Evolutionary conservation across 495 filamentous ascomycete species (phyloP).

Genomic region (Articulospora tetracladia): DNA sequence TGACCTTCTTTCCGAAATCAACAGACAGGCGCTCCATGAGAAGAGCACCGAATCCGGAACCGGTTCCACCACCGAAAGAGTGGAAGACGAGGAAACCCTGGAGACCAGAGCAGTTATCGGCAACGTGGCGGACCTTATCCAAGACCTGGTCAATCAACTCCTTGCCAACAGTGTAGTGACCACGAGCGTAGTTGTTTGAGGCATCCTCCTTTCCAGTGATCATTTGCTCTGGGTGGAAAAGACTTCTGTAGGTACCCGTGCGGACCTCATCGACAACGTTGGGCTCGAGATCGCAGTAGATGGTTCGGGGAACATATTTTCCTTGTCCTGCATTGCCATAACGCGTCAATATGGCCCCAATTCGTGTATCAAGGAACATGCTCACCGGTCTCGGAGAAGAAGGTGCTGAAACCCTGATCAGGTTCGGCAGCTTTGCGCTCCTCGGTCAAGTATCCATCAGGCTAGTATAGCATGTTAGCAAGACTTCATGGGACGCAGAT

Average conservation of each 20-base stretch:
- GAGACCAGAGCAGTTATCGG: constrained; percentile 94
- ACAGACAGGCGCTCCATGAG: constrained; percentile 96
- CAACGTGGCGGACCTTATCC: constrained; percentile 92
- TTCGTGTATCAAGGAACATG: constrained; percentile 2
- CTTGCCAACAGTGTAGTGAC: constrained; percentile 98
- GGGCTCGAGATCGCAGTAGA: constrained; percentile 99
- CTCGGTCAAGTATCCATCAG: constrained; percentile 97
- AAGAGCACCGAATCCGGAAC: constrained; percentile 96
- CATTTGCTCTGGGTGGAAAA: constrained; percentile 99
- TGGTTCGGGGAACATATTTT: constrained; percentile 98
- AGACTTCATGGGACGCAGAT: not conserved
- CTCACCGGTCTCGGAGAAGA: constrained; percentile 99
- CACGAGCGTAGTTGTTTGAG: constrained; percentile 98
- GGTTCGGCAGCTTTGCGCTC: constrained; percentile 90
- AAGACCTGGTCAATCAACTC: constrained; percentile 96
- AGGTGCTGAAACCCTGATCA: constrained; percentile 98
- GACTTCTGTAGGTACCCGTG: constrained; percentile 89
- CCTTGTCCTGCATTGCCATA: constrained; percentile 61
- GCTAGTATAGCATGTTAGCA: constrained; percentile 57
- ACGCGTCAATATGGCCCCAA: constrained; percentile 11
- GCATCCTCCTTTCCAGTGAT: constrained; percentile 99
- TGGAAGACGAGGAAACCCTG: constrained; percentile 99
- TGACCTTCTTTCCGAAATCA: constrained; percentile 99
- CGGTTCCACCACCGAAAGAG: constrained; percentile 98
- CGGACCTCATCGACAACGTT: constrained; percentile 99